Evolutionary conservation across 805 yeast species (phyloP), one percentile per base, ranked within the genome.

Genomic region (Saccharomycopsis sp.): DNA sequence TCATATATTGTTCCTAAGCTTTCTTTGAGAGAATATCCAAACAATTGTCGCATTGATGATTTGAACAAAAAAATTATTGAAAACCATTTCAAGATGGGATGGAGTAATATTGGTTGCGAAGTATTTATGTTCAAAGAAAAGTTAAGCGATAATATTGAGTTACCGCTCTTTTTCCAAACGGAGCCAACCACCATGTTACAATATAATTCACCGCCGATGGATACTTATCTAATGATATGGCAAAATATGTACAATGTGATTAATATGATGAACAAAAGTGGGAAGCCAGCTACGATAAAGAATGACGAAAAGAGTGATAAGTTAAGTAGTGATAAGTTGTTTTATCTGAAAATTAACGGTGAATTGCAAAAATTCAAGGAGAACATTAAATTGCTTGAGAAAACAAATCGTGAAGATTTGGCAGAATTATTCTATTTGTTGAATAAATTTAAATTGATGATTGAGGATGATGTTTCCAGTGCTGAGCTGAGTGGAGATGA

Each of bases 1-100:
- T 80, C 95, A 2, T 83, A 84, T 60, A 64, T 88, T 38, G 79
- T 88, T 6, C 81, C 85, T 11, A 76, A 79, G 23, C 67, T 90
- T 62, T 79, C 88, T 2, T 60, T 75, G 24, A 60, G 80, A 48
- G 57, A 6, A 44, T 56, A 44, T 56, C 65, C 28, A 5, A 47
- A 50, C 35, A 22, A 22, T 8, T 14, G 19, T 19, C 41, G 37
- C 14, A 16, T 44, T 7, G 36, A 20, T 4, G 4, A 21, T 9
- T 11, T 32, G 11, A 17, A 27, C 32, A 28, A 28, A 14, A 22
- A 37, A 21, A 34, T 32, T 24, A 34, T 44, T 14, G 51, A 47
- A 22, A 27, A 35, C 8, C 48, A 47, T 37, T 44, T 47, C 34
- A 40, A 35, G 2, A 29, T 21, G 23, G 51, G 45, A 13, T 47